These are phyloP conservation scores for Eimeria praecox DNA, from an alignment of 169 alveolate species.

Conservation along the genomic window DNA sequence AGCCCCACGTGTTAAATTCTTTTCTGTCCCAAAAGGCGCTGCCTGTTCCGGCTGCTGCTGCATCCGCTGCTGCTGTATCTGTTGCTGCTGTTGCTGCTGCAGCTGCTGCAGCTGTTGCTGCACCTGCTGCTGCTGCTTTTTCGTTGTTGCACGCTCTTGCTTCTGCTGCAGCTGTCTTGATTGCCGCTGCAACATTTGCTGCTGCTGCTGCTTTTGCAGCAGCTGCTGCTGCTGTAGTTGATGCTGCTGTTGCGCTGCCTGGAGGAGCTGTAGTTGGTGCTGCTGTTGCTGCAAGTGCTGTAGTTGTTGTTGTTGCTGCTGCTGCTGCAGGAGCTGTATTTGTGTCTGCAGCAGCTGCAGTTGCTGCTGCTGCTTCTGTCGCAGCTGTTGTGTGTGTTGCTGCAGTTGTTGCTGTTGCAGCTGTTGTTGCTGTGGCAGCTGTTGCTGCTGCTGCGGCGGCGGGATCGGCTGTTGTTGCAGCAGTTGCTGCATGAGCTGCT, in stretches of 20 bases:
- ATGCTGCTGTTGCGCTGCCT: neutral
- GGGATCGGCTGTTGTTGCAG: neutral
- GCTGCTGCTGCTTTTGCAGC: slow-evolving; percentile 15
- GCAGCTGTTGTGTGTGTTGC: neutral
- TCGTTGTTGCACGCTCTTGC: neutral
- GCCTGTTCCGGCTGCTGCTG: neutral
- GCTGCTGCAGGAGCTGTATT: slow-evolving; percentile 12
- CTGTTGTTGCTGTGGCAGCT: neutral
- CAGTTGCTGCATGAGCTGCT: neutral
- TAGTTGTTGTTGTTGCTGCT: neutral
- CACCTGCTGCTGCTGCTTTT: slow-evolving; percentile 22
- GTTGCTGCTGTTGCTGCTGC: neutral
- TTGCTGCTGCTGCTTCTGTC: neutral
- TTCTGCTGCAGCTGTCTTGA: neutral
- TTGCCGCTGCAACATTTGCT: neutral
- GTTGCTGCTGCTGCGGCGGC: slow-evolving; percentile 55
- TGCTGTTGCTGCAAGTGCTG: slow-evolving; percentile 15
- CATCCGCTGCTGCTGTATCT: neutral
- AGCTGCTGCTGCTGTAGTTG: slow-evolving; percentile 16
- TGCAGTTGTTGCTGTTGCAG: neutral
- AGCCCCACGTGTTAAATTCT: neutral
- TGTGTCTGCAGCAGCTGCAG: neutral
- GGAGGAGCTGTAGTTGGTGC: neutral
- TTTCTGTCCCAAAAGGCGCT: neutral
- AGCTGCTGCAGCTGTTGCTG: neutral